Evolutionary conservation across 2,329 filamentous ascomycete species (phyloP).

Genomic region (Ophiobolus disseminans): DNA sequence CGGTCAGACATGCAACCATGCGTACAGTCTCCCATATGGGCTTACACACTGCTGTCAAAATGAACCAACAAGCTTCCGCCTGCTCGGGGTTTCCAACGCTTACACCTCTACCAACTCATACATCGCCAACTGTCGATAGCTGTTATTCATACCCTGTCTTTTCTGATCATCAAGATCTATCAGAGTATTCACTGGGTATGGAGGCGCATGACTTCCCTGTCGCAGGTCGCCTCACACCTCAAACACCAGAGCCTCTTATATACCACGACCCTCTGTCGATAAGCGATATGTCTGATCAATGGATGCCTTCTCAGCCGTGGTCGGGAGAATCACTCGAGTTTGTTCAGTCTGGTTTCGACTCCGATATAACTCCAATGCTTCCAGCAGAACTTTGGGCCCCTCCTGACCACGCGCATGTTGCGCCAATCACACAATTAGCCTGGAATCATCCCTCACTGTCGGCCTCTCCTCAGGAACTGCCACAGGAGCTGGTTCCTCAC

Average conservation of each 20-base stretch:
- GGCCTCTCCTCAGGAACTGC: constrained; percentile 22
- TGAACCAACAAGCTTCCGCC: constrained; percentile 28
- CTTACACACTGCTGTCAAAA: constrained; percentile 35
- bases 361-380: constrained; percentile 26
- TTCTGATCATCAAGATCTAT: constrained; percentile 30
- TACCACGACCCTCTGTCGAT: constrained; percentile 32
- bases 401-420: constrained; percentile 21
- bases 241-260: constrained; percentile 38
- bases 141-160: constrained; percentile 33
- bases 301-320: constrained; percentile 33
- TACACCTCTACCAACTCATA: constrained; percentile 36
- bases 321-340: constrained; percentile 28
- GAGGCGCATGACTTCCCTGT: constrained; percentile 24
- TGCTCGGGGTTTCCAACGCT: constrained; percentile 36
- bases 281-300: constrained; percentile 26
- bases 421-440: constrained; percentile 25
- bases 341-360: constrained; percentile 32
- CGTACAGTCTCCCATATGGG: constrained; percentile 39
- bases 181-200: constrained; percentile 21
- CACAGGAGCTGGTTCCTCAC: constrained; percentile 20
- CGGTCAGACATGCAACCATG: constrained; percentile 25
- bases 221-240: constrained; percentile 36
- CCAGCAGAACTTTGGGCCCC: constrained; percentile 31
- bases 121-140: constrained; percentile 30
- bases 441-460: constrained; percentile 29